These are phyloP conservation scores for Streptanthus diversifolius DNA, from an alignment of 345 rosid species.

Conservation along the genomic window DNA sequence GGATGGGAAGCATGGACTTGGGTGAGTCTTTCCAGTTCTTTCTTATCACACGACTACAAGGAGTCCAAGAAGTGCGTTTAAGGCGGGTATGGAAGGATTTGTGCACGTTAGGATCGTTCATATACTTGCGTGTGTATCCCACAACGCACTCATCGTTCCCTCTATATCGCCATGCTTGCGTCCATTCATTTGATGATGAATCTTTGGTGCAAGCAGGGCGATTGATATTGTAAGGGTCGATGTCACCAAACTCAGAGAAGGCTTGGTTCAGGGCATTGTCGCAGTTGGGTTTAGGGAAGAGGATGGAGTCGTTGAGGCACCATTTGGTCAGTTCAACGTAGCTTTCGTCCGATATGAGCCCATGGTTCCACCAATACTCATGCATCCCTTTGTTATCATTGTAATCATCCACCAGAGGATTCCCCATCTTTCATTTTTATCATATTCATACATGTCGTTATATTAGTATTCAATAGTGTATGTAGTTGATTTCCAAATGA, in stretches of 20 bases:
- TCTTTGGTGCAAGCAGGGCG: constrained; percentile 41
- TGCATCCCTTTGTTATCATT: constrained; percentile 33
- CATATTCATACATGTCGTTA: not conserved
- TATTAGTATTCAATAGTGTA: not conserved
- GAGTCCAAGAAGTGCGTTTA: constrained; percentile 23
- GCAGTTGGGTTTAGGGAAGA: constrained; percentile 56
- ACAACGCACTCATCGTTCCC: constrained; percentile 73
- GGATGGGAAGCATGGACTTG: constrained; percentile 67
- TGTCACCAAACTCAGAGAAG: constrained; percentile 38
- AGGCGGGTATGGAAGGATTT: constrained; percentile 63
- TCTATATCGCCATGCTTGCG: constrained; percentile 63
- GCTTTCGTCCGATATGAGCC: constrained; percentile 29
- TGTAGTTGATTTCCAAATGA: not conserved
- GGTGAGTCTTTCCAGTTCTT: constrained; percentile 75
- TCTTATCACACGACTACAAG: constrained; percentile 42
- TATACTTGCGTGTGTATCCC: constrained; percentile 34
- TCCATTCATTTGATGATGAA: constrained; percentile 15
- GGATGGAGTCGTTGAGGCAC: constrained; percentile 34
- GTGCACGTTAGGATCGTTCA: constrained; percentile 63
- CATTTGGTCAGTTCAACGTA: constrained; percentile 31
- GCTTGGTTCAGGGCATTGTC: constrained; percentile 42
- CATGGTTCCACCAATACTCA: constrained; percentile 34
- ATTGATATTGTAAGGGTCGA: constrained; percentile 53
- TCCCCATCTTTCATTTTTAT: constrained; percentile 17
- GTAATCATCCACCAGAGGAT: constrained; percentile 25